Base-by-base conservation (phyloP, 352 stramenopile species). In the Globisporangium perplexum region DNA sequence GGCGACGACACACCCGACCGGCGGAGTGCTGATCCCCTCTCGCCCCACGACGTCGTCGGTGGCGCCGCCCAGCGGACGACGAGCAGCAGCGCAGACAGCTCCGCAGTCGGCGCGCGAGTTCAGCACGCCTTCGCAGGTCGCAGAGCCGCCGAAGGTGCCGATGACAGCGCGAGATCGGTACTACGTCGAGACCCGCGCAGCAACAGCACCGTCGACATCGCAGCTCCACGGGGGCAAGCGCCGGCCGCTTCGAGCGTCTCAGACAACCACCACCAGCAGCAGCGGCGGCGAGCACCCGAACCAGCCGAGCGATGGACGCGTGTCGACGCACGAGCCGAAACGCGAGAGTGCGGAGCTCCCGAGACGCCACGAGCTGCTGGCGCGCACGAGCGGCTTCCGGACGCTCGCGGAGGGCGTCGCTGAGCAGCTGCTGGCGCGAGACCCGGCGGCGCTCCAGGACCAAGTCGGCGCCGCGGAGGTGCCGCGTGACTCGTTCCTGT, bases 401-500 rank as follows among this genome's bases (percentile, higher is more conserved):
- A 86, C 81, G 26, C 71, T 90, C 22, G 77, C 77, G 3, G 78
- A 92, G 47, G 72, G 55, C 23, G 56, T 92, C 12, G 68, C 66
- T 7, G 78, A 77, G 30, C 60, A 72, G 50, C 56, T 89, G 42
- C 26, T 23, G 5, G 43, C 33, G 54, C 50, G 11, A 31, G 47
- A 31, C 10, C 24, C 24, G 14, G 26, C 36, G 14, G 42, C 31
- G 14, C 23, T 45, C n/a, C 2, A 15, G 17, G 26, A 22, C 5
- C n/a, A 23, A 1, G 33, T 42, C 1, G 36, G 17, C 2, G 23
- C 31, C 10, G 55, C 65, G 1, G 55, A 62, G 7, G 59, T 80
- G n/a, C 53, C 69, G 11, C 56, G 57, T 1, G 77, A 90, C 42
- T 88, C 82, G 2, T 92, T 92, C 45, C 63, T 92, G n/a, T 92